Percentiles rank a stretch among this genome's conserved stretches.
Conservation (phyloP, 164 flowering plant genomes). For the Dillenia suffruticosa region DNA sequence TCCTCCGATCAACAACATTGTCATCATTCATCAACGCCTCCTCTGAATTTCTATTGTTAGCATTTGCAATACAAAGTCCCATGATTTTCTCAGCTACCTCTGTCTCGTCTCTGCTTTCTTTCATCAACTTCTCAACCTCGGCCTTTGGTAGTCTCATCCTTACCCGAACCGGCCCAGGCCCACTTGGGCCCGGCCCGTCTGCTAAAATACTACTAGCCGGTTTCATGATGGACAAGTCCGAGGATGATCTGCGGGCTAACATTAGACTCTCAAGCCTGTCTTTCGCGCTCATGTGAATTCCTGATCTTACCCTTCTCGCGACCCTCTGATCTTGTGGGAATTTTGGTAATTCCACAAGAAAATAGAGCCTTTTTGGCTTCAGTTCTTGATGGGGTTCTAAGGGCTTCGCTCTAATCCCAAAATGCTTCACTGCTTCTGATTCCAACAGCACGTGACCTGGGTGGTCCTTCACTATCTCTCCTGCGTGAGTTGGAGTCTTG, state of each 20-base stretch:
- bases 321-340: constrained; percentile 16
- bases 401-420: constrained; percentile 45
- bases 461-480: constrained; percentile 39
- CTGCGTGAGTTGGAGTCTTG: constrained; percentile 41
- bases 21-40: neutral
- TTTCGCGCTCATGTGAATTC: constrained; percentile 44
- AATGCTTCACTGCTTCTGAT: constrained; percentile 48
- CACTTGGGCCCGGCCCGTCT: neutral
- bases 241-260: constrained; percentile 39
- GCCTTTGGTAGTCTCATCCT: constrained; percentile 64
- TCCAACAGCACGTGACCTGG: constrained; percentile 50
- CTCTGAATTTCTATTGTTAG: neutral
- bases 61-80: constrained; percentile 34
- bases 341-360: constrained; percentile 46
- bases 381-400: constrained; percentile 29
- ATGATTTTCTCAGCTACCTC: constrained; percentile 74
- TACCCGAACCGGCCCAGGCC: neutral
- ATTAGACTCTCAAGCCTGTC: constrained; percentile 52
- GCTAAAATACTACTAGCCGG: constrained; percentile 7
- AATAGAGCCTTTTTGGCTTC: constrained; percentile 44
- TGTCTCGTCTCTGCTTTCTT: constrained; percentile 44
- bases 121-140: constrained; percentile 57
- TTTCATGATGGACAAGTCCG: constrained; percentile 35
- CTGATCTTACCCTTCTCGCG: constrained; percentile 35
- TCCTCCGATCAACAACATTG: too few relatives aligned